phyloP scores from a whole-genome alignment of 192 early-diverging fungal species.

The Backusella morwellensis region DNA sequence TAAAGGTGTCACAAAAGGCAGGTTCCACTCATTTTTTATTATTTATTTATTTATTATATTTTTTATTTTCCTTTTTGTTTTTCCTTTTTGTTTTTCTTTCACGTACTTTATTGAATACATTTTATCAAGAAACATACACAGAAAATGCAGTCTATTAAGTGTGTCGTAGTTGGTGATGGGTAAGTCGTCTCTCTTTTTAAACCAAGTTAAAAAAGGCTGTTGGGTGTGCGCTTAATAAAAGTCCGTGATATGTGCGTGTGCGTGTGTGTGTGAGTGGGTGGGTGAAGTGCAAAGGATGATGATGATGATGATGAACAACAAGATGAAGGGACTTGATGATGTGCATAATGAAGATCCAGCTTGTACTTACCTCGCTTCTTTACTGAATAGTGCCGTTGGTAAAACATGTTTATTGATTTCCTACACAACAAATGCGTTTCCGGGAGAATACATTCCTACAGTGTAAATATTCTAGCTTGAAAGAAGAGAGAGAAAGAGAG shows the following conservation, averaged over 20 bases:
- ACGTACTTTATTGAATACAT: neutral
- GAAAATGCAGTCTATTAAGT: conserved; percentile 33
- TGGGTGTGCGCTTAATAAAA: neutral
- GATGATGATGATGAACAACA: neutral
- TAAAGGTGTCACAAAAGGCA: neutral
- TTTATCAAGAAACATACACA: neutral
- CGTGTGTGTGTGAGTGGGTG: neutral
- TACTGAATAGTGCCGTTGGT: conserved; percentile 71
- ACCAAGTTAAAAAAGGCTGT: neutral
- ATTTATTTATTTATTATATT: neutral
- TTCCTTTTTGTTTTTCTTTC: neutral
- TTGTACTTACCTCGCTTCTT: neutral
- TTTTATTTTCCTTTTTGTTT: neutral
- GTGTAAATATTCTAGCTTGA: conserved; percentile 63
- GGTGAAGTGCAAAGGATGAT: neutral
- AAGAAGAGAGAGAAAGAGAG: neutral
- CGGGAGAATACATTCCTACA: conserved; percentile 99
- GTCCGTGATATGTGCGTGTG: neutral
- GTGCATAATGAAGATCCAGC: too few relatives aligned
- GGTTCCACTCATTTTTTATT: conserved; percentile 8
- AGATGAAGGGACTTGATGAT: too few relatives aligned
- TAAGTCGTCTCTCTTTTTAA: neutral
- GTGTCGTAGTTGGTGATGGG: conserved; percentile 36
- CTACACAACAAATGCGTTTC: conserved; percentile 99
- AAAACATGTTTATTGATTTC: conserved; percentile 97